Conservation (phyloP, 1,139 yeast species). For the Lipomyces yarrowii region DNA sequence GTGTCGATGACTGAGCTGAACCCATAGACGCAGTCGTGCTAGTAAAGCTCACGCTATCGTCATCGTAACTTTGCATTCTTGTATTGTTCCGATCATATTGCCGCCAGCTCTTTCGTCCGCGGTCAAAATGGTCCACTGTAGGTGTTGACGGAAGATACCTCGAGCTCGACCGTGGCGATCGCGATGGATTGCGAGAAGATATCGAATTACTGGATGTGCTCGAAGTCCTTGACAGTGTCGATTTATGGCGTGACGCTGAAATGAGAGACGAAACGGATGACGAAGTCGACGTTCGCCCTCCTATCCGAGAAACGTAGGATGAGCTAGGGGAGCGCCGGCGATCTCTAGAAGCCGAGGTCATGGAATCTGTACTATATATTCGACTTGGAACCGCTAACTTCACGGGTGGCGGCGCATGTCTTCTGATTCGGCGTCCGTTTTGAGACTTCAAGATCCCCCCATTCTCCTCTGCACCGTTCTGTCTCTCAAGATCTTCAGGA, state of each 20-base stretch:
- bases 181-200: constrained; percentile 18
- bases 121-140: constrained; percentile 8
- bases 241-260: constrained; percentile 31
- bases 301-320: constrained; percentile 12
- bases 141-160: constrained; percentile 17
- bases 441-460: neutral
- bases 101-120: neutral
- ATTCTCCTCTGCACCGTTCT: neutral
- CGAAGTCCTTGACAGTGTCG: constrained; percentile 40
- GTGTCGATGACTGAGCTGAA: neutral
- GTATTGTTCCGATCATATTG: neutral
- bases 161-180: constrained; percentile 24
- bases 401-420: neutral
- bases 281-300: constrained; percentile 37
- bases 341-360: constrained; percentile 21
- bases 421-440: neutral
- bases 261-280: constrained; percentile 41
- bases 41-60: neutral
- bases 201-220: constrained; percentile 41
- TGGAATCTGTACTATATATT: constrained; percentile 15
- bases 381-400: constrained; percentile 8
- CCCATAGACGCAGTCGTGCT: neutral
- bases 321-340: constrained; percentile 27
- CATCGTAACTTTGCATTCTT: neutral
- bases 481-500: neutral